These are phyloP conservation scores for Monsonia emarginata DNA, from an alignment of 441 rosid species.

Conservation along the genomic window DNA sequence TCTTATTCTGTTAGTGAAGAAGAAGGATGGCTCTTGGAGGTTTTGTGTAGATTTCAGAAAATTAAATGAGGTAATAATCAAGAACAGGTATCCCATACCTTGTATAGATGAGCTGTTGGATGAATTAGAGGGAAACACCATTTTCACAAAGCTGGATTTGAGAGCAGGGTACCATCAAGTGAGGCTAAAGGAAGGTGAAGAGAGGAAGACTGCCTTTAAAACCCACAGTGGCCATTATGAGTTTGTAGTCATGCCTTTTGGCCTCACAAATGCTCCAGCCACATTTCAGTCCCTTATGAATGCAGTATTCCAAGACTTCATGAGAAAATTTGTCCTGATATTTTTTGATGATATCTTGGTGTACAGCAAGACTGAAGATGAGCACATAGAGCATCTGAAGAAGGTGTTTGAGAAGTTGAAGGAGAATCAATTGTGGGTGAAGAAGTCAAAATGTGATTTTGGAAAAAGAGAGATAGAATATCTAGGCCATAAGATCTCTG, in stretches of 20 bases:
- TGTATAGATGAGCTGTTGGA: neutral
- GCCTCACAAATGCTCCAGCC: neutral
- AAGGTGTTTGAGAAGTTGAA: neutral
- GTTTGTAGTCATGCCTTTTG: neutral
- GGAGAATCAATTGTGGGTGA: neutral
- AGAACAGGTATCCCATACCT: constrained; percentile 2
- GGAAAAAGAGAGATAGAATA: neutral
- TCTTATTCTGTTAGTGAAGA: constrained; percentile 7
- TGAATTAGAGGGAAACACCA: neutral
- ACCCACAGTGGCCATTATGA: neutral
- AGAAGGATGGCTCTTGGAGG: constrained; percentile 16
- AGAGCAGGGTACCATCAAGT: neutral
- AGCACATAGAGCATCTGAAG: neutral
- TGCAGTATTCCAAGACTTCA: neutral
- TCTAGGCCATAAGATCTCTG: neutral
- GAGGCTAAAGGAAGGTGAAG: neutral
- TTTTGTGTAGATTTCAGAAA: neutral
- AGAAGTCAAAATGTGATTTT: neutral
- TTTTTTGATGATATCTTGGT: neutral
- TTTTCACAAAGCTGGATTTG: neutral
- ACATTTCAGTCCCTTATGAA: neutral
- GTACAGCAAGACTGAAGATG: neutral
- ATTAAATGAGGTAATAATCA: neutral
- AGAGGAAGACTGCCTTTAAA: neutral
- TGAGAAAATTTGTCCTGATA: neutral